These are phyloP conservation scores for Alisma plantagoaquatica DNA, from an alignment of 106 monocot species.

Conservation along the genomic window DNA sequence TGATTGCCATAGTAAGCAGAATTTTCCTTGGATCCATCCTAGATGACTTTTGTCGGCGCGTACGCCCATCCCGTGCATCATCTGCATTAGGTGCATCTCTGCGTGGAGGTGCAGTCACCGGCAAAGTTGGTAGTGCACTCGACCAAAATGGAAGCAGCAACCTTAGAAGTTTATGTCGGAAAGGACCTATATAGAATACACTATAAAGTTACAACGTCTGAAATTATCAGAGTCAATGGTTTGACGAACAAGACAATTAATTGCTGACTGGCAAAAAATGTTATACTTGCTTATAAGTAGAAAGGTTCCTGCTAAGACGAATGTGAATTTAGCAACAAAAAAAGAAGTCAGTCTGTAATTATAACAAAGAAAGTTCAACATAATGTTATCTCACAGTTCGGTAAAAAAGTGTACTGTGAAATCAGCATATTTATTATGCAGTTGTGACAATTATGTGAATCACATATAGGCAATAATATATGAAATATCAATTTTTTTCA, in stretches of 20 bases:
- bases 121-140: conserved; percentile 74
- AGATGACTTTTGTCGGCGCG: conserved; percentile 63
- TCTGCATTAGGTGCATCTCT: conserved; percentile 42
- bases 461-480: too few relatives aligned
- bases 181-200: conserved; percentile 41
- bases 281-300: not conserved
- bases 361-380: too few relatives aligned
- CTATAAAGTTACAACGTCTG: too few relatives aligned
- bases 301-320: too few relatives aligned
- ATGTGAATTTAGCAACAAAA: too few relatives aligned
- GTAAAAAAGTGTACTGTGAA: too few relatives aligned
- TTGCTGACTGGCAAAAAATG: not conserved
- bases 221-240: too few relatives aligned
- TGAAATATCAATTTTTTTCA: too few relatives aligned
- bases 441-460: too few relatives aligned
- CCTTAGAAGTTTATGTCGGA: conserved; percentile 75
- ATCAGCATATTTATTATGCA: too few relatives aligned
- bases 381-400: too few relatives aligned
- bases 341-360: too few relatives aligned
- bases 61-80: conserved; percentile 64
- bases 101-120: conserved; percentile 79
- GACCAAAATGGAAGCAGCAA: conserved; percentile 96
- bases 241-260: not conserved
- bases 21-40: conserved; percentile 91
- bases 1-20: conserved; percentile 71